Evolutionary conservation across 768 basidiomycete species (phyloP), one percentile per base, ranked within the genome.

Genomic region (Mycena vulgaris): DNA sequence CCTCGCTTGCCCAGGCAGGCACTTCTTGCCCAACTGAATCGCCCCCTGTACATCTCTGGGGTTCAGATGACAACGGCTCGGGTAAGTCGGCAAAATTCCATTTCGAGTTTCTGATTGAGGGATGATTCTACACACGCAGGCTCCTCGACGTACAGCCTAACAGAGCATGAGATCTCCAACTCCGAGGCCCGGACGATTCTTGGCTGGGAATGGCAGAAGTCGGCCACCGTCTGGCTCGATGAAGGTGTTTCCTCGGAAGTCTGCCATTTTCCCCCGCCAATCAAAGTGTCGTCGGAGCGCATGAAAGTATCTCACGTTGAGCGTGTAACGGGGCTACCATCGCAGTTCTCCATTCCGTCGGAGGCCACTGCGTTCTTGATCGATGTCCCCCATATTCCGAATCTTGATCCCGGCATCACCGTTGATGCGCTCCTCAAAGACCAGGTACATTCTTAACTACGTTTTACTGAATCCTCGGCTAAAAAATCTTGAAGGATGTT

Each of bases 181-280:
- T 42, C 31, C 25, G 60, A 61, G 25, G 60, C 60, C 33, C 30
- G 42, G 23, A 49, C 10, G 13, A 35, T 49, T 27, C 31, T 61
- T 63, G 49, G 51, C 61, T 63, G 61, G 49, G 61, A 52, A 39
- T 63, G 62, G 51, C 39, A 55, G 11, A 11, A 4, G 35, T 63
- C 52, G 6, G 28, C 49, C 3, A 52, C 37, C 28, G 19, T 14
- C 62, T 63, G 62, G 62, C 62, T 63, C 2, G 62, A n/a, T n/a
- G n/a, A n/a, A n/a, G n/a, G n/a, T n/a, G n/a, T n/a, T n/a, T n/a
- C n/a, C n/a, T n/a, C n/a, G 55, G 25, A 52, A 63, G 49, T 53
- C 28, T 53, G 37, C 52, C 49, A 52, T 53, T 63, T 52, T n/a
- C 40, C 62, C 27, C 51, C 21, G 42, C 13, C 49, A 63, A 40